These are phyloP conservation scores for Rhodotorula sp. DNA, from an alignment of 1,284 basidiomycete species.

Conservation along the genomic window DNA sequence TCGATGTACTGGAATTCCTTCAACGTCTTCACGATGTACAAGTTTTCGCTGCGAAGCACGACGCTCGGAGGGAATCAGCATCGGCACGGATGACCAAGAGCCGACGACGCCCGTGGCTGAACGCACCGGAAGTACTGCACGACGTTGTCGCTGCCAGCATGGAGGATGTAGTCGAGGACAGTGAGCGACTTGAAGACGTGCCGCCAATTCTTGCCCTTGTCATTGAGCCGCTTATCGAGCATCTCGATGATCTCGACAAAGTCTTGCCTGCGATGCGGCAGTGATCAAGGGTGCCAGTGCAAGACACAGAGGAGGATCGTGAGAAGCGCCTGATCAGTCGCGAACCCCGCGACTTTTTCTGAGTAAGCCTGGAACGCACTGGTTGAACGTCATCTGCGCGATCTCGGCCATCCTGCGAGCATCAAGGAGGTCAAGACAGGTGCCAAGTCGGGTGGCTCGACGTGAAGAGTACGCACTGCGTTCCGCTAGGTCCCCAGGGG, in stretches of 20 bases:
- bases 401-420: slow-evolving; percentile 85
- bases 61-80: not conserved
- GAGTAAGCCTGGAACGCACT: slow-evolving; percentile 58
- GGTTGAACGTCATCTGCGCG: slow-evolving; percentile 95
- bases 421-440: not conserved
- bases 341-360: too few relatives aligned
- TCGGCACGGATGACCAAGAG: not conserved
- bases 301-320: not conserved
- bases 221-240: slow-evolving; percentile 97
- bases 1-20: slow-evolving; percentile 98
- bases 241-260: slow-evolving; percentile 99
- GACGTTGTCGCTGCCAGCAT: slow-evolving; percentile 96
- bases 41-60: slow-evolving; percentile 65
- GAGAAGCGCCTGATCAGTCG: too few relatives aligned
- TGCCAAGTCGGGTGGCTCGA: too few relatives aligned
- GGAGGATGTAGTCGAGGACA: slow-evolving; percentile 92
- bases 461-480: slow-evolving; percentile 57
- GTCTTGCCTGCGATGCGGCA: slow-evolving; percentile 67
- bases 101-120: not conserved
- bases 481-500: slow-evolving; percentile 96
- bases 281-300: not conserved
- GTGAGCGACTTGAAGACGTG: slow-evolving; percentile 99
- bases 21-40: slow-evolving; percentile 97
- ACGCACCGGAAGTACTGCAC: slow-evolving; percentile 85
- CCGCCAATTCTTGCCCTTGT: slow-evolving; percentile 99